Base-by-base conservation (phyloP, 1,284 basidiomycete genomes). In the Fomitopsis pinicola region DNA sequence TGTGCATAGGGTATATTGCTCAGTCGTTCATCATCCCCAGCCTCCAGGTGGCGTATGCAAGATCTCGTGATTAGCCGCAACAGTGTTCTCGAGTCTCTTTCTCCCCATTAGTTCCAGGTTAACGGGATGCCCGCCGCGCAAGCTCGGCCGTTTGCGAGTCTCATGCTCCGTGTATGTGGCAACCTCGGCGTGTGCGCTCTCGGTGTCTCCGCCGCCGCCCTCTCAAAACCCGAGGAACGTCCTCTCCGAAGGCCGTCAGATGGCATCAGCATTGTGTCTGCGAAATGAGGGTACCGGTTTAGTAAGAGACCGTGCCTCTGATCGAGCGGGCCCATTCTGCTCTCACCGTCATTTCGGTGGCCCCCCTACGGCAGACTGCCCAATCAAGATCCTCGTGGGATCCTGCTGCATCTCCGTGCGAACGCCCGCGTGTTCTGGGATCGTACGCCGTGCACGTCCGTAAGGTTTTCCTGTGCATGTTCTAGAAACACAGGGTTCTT, bases 351-450 rank as follows among this genome's bases (percentile, higher is more conserved):
- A 54, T 54, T 19, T 54, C 52, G 26, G 53, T 36, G 52, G 52
- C 3, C 48, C 52, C 26, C 40, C 48, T 28, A 22, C 42, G 36
- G 40, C 44, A 26, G 15, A n/a, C 42, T 50, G 28, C 33, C 59
- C 36, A 38, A 42, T 57, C 22, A 15, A 44, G 55, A 14, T 17
- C 44, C 38, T 36, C 55, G 55, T 61, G 55, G 55, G 59, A 56
- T 48, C 44, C 42, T 56, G 40, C 53, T 53, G 42, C 59, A 60
- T 61, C 55, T 61, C 40, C 59, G 59, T 61, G 59, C 35, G 59
- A 61, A 61, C 46, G 5, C 26, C 19, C 19, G 55, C 35, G 28
- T 17, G 35, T 38, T 26, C 59, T 42, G 55, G 40, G 33, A 35
- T 40, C 8, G 22, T 57, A 52, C 33, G 55, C 46, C 26, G 30